Conservation (phyloP, 1,284 basidiomycete genomes). For the Thecaphora thlaspeos region DNA sequence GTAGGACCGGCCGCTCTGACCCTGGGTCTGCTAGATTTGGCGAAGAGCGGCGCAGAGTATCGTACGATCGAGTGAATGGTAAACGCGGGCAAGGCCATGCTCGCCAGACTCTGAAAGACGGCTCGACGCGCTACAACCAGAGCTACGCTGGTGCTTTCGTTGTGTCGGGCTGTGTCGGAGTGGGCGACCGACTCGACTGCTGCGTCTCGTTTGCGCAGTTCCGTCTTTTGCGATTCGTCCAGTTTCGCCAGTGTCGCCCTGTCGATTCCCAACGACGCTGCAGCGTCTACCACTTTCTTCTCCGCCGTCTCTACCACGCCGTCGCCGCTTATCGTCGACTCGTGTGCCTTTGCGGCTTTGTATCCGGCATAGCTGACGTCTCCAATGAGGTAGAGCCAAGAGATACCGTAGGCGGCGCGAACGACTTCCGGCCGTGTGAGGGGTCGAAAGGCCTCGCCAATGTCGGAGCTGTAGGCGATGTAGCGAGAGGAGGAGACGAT, state of each 20-base stretch:
- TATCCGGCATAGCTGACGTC: constrained; percentile 91
- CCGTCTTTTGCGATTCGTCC: constrained; percentile 33
- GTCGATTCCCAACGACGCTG: too few relatives aligned
- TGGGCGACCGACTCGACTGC: neutral
- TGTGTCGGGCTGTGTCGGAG: constrained; percentile 10
- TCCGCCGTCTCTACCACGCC: neutral
- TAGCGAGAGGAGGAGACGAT: constrained; percentile 37
- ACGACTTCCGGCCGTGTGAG: constrained; percentile 76
- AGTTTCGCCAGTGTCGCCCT: constrained; percentile 7
- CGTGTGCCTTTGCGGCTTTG: constrained; percentile 58
- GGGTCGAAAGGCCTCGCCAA: constrained; percentile 89
- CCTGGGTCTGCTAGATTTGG: constrained; percentile 66
- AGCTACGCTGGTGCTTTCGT: constrained; percentile 32
- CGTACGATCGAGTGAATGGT: constrained; percentile 57
- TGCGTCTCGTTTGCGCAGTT: constrained; percentile 30
- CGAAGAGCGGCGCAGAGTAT: constrained; percentile 74
- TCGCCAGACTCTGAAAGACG: constrained; percentile 54
- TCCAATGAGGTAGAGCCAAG: constrained; percentile 71
- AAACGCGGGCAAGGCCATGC: constrained; percentile 48
- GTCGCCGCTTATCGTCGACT: constrained; percentile 1
- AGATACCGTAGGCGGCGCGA: constrained; percentile 79
- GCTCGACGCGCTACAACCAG: constrained; percentile 43
- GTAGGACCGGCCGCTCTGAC: constrained; percentile 79
- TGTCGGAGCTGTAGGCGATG: constrained; percentile 71
- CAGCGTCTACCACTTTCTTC: too few relatives aligned